A percentile compares a stretch with the other conserved stretches of the same genome.
Evolutionary conservation across 1,139 yeast genomes (phyloP).

Genomic region (Yamadazyma kanchanaburiensis): DNA sequence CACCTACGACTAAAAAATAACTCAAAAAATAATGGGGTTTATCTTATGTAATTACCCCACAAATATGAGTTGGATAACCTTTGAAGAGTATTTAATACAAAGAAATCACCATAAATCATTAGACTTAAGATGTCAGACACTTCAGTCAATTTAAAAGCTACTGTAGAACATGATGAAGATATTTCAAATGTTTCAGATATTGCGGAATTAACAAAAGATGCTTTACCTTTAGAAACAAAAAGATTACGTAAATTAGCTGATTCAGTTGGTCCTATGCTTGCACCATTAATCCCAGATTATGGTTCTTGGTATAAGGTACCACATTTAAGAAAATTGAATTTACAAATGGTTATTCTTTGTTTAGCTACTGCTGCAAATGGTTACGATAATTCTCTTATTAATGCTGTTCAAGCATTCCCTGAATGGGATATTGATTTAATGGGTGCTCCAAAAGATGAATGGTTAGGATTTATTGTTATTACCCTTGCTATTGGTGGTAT

Average conservation of each 20-base stretch:
- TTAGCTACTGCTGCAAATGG: slow-evolving; percentile 16
- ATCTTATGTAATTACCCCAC: too few relatives aligned
- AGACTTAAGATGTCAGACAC: too few relatives aligned
- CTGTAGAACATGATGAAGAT: slow-evolving; percentile 1
- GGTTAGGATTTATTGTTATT: slow-evolving; percentile 19
- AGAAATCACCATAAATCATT: too few relatives aligned
- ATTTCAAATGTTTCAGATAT: too few relatives aligned
- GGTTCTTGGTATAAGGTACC: slow-evolving; percentile 12
- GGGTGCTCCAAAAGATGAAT: slow-evolving; percentile 15
- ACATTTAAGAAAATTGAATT: slow-evolving; percentile 11
- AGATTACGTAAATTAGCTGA: neutral
- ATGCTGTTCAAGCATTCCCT: slow-evolving; percentile 15
- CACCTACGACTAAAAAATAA: too few relatives aligned
- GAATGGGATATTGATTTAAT: slow-evolving; percentile 13
- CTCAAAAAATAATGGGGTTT: too few relatives aligned
- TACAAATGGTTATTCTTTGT: slow-evolving; percentile 10
- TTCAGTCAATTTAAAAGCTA: too few relatives aligned
- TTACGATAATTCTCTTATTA: slow-evolving; percentile 18
- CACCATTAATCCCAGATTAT: slow-evolving; percentile 12
- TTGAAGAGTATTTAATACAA: too few relatives aligned
- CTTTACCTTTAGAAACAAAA: neutral
- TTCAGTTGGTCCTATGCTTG: slow-evolving; percentile 16
- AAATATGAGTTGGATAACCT: too few relatives aligned
- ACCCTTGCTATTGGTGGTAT: slow-evolving; percentile 21
- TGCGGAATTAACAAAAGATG: neutral